Base-by-base conservation (phyloP, 2,329 filamentous ascomycete genomes). In the Boeremia exigua region DNA sequence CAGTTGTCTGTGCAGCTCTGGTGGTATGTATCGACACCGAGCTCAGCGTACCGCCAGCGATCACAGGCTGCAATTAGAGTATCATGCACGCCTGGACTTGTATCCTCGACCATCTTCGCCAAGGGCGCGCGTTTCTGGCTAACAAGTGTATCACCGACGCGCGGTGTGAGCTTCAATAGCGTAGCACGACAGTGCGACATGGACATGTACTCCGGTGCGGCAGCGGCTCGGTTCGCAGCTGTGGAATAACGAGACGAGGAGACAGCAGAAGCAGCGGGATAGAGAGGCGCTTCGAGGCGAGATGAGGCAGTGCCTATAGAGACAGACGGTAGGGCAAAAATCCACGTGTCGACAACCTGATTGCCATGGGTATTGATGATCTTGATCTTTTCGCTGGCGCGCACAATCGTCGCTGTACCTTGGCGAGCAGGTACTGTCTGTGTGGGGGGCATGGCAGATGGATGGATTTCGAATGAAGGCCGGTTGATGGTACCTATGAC, bases 291-390 rank as follows among this genome's bases (percentile, higher is more conserved):
- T 53, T 64, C 60, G 52, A 66, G 32, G 34, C 62, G 66, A n/a
- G 65, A 59, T n/a, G 63, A 65, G 14, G 58, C 19, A 15, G 60
- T 66, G 10, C 47, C 47, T 14, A 52, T 44, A n/a, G 69, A 52
- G 27, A 23, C 33, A 1, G 63, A 53, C 5, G 71, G 68, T 0
- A 77, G 67, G 10, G 77, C 75, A 56, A 82, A 78, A 3, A 78
- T 78, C 78, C 78, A 82, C 40, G 80, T 81, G 61, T 82, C 80
- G 36, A 82, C 71, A 17, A 82, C 80, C 67, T 82, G 80, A 47
- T 79, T 78, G 47, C 80, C 80, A 53, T 77, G 66, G 1, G 79
- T 80, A 65, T 82, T 82, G 63, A 73, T 76, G 52, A 82, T 73
- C 53, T 77, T 80, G 58, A 82, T 71, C 34, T 69, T 73, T 57